These are phyloP conservation scores for Mortierella sp. DNA, from an alignment of 371 early-diverging fungal genomes.

Conservation along the genomic window DNA sequence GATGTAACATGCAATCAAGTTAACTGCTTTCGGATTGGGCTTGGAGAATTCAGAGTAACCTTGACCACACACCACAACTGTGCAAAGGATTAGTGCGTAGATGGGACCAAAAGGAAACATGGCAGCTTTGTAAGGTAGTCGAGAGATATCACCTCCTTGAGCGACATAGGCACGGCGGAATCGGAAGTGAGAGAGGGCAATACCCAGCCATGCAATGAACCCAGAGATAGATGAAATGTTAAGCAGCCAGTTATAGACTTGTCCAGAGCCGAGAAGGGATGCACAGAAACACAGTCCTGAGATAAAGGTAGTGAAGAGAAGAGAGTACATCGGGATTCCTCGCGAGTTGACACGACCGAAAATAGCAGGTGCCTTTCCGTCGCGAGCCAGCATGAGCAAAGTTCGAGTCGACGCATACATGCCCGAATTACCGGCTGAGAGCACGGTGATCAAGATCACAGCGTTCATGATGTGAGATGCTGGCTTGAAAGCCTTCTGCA, in stretches of 20 bases:
- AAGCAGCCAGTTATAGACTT: slow-evolving; percentile 81
- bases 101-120: slow-evolving; percentile 81
- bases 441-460: slow-evolving; percentile 66
- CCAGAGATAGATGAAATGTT: slow-evolving; percentile 82
- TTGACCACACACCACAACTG: slow-evolving; percentile 78
- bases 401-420: slow-evolving; percentile 69
- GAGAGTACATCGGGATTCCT: slow-evolving; percentile 75
- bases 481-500: slow-evolving; percentile 65
- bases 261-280: slow-evolving; percentile 29
- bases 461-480: slow-evolving; percentile 72
- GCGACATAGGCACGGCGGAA: slow-evolving; percentile 83
- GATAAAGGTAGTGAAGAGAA: slow-evolving; percentile 69
- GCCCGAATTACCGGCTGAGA: slow-evolving; percentile 72
- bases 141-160: slow-evolving; percentile 66
- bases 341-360: slow-evolving; percentile 68
- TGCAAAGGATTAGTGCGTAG: slow-evolving; percentile 71
- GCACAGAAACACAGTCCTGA: slow-evolving; percentile 74
- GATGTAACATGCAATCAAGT: slow-evolving; percentile 65
- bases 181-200: slow-evolving; percentile 82
- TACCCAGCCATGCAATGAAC: slow-evolving; percentile 86
- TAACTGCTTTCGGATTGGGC: slow-evolving; percentile 53
- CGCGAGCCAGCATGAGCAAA: slow-evolving; percentile 63
- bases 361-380: slow-evolving; percentile 66
- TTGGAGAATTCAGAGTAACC: slow-evolving; percentile 60
- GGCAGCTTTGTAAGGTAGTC: slow-evolving; percentile 81